These are phyloP conservation scores for Coemansia sp. DNA, from an alignment of 192 early-diverging fungal genomes.

Conservation along the genomic window DNA sequence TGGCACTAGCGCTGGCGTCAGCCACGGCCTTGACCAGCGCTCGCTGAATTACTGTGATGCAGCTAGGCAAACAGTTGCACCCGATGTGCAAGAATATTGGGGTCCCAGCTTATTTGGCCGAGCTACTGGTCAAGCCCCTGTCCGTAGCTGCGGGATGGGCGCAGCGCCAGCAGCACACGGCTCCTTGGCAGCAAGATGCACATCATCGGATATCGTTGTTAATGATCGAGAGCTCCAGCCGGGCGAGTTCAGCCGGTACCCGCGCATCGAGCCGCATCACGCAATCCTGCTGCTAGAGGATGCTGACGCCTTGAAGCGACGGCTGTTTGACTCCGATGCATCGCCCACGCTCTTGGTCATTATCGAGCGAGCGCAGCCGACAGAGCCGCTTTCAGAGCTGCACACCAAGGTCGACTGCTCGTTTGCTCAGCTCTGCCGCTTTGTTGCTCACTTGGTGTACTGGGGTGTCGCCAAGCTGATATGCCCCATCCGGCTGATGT, in stretches of 20 bases:
- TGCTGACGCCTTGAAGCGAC: slow-evolving; percentile 71
- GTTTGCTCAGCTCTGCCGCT: slow-evolving; percentile 85
- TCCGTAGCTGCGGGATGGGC: slow-evolving; percentile 9
- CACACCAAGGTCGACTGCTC: slow-evolving; percentile 86
- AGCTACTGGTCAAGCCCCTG: not conserved
- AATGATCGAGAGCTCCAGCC: slow-evolving; percentile 62
- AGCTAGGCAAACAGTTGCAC: slow-evolving; percentile 18
- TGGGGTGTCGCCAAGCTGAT: slow-evolving; percentile 93
- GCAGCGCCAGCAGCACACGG: slow-evolving; percentile 15
- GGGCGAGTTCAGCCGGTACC: slow-evolving; percentile 50
- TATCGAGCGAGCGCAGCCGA: slow-evolving; percentile 57
- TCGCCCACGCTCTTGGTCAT: slow-evolving; percentile 77
- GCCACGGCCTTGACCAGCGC: not conserved
- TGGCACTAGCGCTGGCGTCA: not conserved
- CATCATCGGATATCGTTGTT: slow-evolving; percentile 26
- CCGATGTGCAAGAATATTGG: slow-evolving; percentile 35
- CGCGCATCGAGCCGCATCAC: slow-evolving; percentile 82
- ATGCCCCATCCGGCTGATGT: slow-evolving; percentile 69
- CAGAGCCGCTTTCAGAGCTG: slow-evolving; percentile 66
- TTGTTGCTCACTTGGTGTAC: slow-evolving; percentile 89
- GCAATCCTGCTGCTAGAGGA: slow-evolving; percentile 77
- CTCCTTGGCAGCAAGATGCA: slow-evolving; percentile 23
- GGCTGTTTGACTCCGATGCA: slow-evolving; percentile 79
- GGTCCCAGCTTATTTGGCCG: slow-evolving; percentile 27
- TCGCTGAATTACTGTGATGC: not conserved